Evolutionary conservation across 2,329 filamentous ascomycete species (phyloP), one percentile per base, ranked within the genome.

Genomic region (Calycina herbarum): DNA sequence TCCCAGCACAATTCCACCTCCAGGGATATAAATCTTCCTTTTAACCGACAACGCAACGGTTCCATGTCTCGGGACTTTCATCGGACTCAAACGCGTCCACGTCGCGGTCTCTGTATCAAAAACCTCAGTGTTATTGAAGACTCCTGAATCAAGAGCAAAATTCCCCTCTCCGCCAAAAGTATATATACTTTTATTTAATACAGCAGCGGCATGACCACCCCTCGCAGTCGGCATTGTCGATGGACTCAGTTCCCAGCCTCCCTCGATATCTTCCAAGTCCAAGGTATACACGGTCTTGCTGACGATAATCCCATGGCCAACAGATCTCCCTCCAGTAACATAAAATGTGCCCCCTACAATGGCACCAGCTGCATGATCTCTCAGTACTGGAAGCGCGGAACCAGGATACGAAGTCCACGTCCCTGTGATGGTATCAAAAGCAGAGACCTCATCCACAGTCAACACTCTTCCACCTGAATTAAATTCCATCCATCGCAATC

Each of bases 121-220:
- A 0, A 70, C 70, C 51, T 79, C 73, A 5, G 72, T 72, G n/a
- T 78, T 65, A 6, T 71, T 66, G 62, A 76, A 78, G 0, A 78
- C 68, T 0, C 73, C 76, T 54, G 59, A 35, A 5, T 54, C 59
- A 20, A 31, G 56, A 33, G 66, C 61, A 0, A 59, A 24, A 59
- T 79, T 77, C 0, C 77, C 79, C 57, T 80, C 78, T 4, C 78
- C 79, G 0, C 78, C 78, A 62, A 80, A 74, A 0, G 75, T 73
- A 56, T 77, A 80, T 10, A 79, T 67, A n/a, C 67, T 66, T 0
- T 54, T 63, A 0, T 70, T 74, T 0, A 79, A 59, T 0, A 72
- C 72, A 0, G 68, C 76, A 1, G 45, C 48, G 69, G 69, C 64
- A 13, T 74, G 45, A 0, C 78, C 79, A 1, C 78, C 79, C 0